Evolutionary conservation across 139 green algal species (phyloP), one percentile per base, ranked within the genome.

Genomic region (Eudorina sp.): DNA sequence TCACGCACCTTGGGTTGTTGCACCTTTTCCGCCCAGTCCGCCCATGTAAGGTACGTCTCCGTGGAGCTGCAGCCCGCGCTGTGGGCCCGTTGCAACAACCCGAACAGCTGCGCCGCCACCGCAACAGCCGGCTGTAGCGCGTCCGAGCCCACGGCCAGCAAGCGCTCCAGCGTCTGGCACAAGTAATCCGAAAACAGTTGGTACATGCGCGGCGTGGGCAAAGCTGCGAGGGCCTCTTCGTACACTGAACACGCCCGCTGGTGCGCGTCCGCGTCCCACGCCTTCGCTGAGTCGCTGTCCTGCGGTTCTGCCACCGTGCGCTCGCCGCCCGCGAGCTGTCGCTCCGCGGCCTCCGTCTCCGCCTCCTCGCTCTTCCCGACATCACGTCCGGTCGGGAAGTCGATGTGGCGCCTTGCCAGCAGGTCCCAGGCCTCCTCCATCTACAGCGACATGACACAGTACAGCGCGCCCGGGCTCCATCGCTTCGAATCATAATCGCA

Each of bases 341-440:
- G 48, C 68, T 69, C 40, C 48, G 45, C 64, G 34, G 83, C 83
- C 83, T 66, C 64, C n/a, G 43, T 45, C 53, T 74, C 69, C 46
- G 48, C 48, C 53, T 46, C 53, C 53, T 62, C 69, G 3, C 27
- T 27, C 36, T 19, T 74, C 13, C 29, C 58, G 0, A 11, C 53
- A 18, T 43, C 21, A 40, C 53, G 36, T 38, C 7, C 0, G 14
- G 80, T 23, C 41, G 60, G 60, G 80, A 76, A 86, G 11, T 86
- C 80, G 16, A 84, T 34, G 51, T 91, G 82, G 23, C 91, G 72
- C 72, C 92, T 73, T 0, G 95, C 95, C 1, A 90, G 88, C 76
- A 97, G 69, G 46, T 96, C 93, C 89, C 90, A 95, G 16, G 93
- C 92, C 62, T 91, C 84, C 31, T 91, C 82, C n/a, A 38, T 53